Conservation (phyloP, 495 filamentous ascomycete genomes). For the Hypoxylon perforatum region DNA sequence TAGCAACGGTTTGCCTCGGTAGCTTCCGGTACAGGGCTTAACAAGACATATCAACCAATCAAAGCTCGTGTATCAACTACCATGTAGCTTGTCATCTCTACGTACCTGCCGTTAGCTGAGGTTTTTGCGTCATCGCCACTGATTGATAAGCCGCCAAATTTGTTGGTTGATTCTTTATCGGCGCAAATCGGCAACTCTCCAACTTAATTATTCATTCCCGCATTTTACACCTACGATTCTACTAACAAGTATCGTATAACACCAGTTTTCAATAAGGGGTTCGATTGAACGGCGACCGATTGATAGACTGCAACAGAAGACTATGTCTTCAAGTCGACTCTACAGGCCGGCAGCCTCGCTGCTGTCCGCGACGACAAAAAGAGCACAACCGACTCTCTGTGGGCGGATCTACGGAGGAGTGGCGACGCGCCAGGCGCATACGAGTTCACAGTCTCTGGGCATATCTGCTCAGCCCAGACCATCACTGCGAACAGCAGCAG, state of each 20-base stretch:
- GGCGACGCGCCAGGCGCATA: conserved; percentile 39
- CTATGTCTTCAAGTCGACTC: conserved; percentile 44
- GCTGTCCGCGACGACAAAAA: conserved; percentile 34
- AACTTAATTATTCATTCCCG: conserved; percentile 1
- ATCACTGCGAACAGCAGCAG: conserved; percentile 2
- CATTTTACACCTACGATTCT: conserved; percentile 17
- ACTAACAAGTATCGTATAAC: not conserved
- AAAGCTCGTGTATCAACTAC: not conserved
- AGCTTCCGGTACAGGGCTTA: too few species aligned
- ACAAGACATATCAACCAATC: not conserved
- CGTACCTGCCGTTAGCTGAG: not conserved
- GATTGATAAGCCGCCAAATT: conserved; percentile 41
- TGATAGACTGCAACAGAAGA: not conserved
- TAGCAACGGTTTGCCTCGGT: too few species aligned
- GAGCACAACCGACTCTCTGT: conserved; percentile 30
- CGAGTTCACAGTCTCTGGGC: conserved; percentile 35
- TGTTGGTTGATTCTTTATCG: conserved; percentile 34
- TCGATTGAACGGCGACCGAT: not conserved
- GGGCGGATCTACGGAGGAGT: conserved; percentile 38
- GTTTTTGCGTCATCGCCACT: conserved; percentile 39
- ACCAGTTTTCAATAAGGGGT: not conserved
- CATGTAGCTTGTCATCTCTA: too few species aligned
- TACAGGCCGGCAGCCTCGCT: conserved; percentile 40
- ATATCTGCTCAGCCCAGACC: conserved; percentile 43
- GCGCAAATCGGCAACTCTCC: conserved; percentile 31